Conservation (phyloP, 129 eudicot species). For the Dittrichia graveolens region DNA sequence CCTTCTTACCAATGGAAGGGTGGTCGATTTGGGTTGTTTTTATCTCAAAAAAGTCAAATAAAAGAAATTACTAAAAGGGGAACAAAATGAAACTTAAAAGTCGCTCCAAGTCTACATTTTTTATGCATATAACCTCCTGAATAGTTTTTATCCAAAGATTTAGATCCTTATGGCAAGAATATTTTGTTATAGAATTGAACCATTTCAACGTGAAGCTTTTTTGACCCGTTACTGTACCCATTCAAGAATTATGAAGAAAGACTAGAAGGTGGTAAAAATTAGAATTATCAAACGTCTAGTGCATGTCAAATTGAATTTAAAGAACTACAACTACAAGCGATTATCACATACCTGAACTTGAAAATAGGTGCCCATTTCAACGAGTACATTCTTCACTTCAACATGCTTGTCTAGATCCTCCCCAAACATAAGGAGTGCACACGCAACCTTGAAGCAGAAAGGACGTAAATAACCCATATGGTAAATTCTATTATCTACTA, state of each 20-base stretch:
- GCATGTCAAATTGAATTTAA: neutral
- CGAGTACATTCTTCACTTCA: conserved; percentile 67
- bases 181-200: neutral
- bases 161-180: neutral
- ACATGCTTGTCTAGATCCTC: conserved; percentile 75
- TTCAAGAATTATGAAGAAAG: neutral
- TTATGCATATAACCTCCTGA: neutral
- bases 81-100: neutral
- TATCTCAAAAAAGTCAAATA: neutral
- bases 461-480: neutral
- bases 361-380: conserved; percentile 91
- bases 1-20: neutral
- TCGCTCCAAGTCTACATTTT: neutral
- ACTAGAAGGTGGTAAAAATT: neutral
- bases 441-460: conserved; percentile 62
- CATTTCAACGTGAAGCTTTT: neutral
- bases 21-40: neutral
- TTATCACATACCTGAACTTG: conserved; percentile 72
- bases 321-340: neutral
- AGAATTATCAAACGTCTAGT: neutral
- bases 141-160: neutral
- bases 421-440: conserved; percentile 78
- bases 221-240: neutral
- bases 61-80: neutral
- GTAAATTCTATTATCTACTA: conserved; percentile 8